A percentile compares a stretch with the other conserved stretches of the same genome.
These are phyloP conservation scores for Blechomonas ayalai DNA, from an alignment of 208 protist species.

Conservation along the genomic window DNA sequence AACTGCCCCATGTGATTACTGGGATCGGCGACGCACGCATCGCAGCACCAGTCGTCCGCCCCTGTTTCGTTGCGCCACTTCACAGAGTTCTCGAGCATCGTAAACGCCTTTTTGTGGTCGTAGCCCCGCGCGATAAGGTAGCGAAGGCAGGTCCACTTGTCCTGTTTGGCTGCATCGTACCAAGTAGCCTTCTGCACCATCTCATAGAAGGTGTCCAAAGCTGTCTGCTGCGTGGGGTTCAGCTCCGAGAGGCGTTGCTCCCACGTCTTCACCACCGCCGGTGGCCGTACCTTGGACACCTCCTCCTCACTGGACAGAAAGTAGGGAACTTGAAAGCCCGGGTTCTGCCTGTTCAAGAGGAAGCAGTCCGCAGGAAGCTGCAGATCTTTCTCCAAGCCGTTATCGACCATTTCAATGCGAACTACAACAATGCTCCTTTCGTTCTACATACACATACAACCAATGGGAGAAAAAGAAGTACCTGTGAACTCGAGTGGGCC, in stretches of 20 bases:
- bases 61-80: conserved; percentile 60
- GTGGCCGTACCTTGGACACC: conserved; percentile 54
- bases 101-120: conserved; percentile 45
- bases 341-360: conserved; percentile 62
- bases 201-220: conserved; percentile 22
- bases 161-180: conserved; percentile 43
- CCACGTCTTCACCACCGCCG: conserved; percentile 67
- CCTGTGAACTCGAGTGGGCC: too few relatives aligned
- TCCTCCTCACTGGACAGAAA: conserved; percentile 51
- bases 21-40: conserved; percentile 46
- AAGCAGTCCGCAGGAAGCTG: conserved; percentile 54
- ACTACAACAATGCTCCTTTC: too few relatives aligned
- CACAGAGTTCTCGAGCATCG: conserved; percentile 60
- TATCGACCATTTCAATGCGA: too few relatives aligned
- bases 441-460: not conserved
- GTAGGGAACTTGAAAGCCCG: conserved; percentile 71
- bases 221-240: conserved; percentile 21
- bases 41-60: conserved; percentile 42
- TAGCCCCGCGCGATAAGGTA: conserved; percentile 72
- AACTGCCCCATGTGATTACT: conserved; percentile 79
- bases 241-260: conserved; percentile 58
- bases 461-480: conserved; percentile 5
- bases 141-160: conserved; percentile 58
- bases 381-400: conserved; percentile 9
- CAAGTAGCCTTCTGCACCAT: conserved; percentile 38